Conservation (phyloP, 441 rosid genomes). For the Pelargonium exstipulatum region DNA sequence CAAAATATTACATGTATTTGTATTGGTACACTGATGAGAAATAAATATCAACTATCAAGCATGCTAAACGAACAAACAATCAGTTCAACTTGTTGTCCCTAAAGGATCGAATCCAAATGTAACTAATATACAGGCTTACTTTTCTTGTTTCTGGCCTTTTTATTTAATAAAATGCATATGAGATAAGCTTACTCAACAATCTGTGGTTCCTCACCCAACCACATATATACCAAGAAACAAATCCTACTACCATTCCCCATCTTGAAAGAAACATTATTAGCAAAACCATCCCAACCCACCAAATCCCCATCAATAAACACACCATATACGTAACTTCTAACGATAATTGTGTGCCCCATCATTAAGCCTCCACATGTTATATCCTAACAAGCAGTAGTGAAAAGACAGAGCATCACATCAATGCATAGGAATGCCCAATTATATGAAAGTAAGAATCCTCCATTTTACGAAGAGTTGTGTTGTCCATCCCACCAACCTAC, state of each 20-base stretch:
- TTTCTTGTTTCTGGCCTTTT: background rate
- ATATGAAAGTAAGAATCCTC: background rate
- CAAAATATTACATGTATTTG: background rate
- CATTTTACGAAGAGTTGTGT: background rate
- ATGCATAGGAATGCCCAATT: background rate
- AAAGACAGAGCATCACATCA: background rate
- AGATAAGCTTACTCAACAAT: background rate
- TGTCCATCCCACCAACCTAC: background rate
- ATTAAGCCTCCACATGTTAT: background rate
- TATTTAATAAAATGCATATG: background rate
- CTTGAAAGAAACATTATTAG: background rate
- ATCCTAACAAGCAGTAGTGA: background rate
- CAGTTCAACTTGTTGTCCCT: too few species aligned
- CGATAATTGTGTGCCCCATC: background rate
- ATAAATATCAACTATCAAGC: background rate
- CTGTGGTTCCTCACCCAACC: background rate
- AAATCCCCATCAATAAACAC: background rate
- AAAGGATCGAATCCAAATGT: background rate
- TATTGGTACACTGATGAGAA: background rate
- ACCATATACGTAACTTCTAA: background rate
- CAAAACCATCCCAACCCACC: background rate
- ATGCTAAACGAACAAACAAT: too few species aligned
- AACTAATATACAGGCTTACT: background rate
- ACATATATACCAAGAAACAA: background rate
- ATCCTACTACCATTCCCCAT: background rate